Percentiles rank a stretch among this genome's conserved stretches.
phyloP scores from a whole-genome alignment of 345 rosid genomes.

The Hirschfeldia incana region DNA sequence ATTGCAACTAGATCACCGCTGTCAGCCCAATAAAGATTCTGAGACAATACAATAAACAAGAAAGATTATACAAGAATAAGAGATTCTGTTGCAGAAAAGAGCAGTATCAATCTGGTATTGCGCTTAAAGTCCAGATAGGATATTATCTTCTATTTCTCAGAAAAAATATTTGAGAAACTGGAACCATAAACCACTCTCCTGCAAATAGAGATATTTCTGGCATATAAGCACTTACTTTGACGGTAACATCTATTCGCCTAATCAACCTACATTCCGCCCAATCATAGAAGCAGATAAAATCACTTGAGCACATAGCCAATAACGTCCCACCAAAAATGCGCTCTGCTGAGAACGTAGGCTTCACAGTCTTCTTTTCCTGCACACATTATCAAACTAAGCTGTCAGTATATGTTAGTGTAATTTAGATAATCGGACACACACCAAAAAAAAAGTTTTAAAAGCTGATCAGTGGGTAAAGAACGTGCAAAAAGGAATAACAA shows the following conservation, averaged over 20 bases:
- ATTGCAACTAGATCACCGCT: slow-evolving; percentile 95
- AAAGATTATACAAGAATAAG: slow-evolving; percentile 12
- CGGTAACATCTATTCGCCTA: slow-evolving; percentile 90
- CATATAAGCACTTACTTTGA: slow-evolving; percentile 63
- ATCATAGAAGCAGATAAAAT: slow-evolving; percentile 95
- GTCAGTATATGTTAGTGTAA: slow-evolving; percentile 14
- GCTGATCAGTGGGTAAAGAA: slow-evolving; percentile 4
- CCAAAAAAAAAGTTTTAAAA: background rate
- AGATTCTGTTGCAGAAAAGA: slow-evolving; percentile 2
- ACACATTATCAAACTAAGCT: slow-evolving; percentile 30
- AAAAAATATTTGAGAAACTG: background rate
- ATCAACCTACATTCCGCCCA: slow-evolving; percentile 96
- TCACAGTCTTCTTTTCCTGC: slow-evolving; percentile 87
- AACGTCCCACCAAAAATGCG: slow-evolving; percentile 82
- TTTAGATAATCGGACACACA: slow-evolving; percentile 9
- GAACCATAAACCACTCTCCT: background rate
- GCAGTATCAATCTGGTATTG: slow-evolving; percentile 9
- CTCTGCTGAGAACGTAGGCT: slow-evolving; percentile 92
- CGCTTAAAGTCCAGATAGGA: slow-evolving; percentile 5
- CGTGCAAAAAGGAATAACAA: slow-evolving; percentile 30
- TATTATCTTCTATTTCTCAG: background rate
- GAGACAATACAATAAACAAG: slow-evolving; percentile 35
- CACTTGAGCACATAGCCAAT: slow-evolving; percentile 95
- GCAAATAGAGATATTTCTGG: slow-evolving; percentile 11
- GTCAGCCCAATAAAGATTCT: slow-evolving; percentile 98